Base-by-base conservation (phyloP, 106 monocot genomes). In the Dioscorea dumetorum region DNA sequence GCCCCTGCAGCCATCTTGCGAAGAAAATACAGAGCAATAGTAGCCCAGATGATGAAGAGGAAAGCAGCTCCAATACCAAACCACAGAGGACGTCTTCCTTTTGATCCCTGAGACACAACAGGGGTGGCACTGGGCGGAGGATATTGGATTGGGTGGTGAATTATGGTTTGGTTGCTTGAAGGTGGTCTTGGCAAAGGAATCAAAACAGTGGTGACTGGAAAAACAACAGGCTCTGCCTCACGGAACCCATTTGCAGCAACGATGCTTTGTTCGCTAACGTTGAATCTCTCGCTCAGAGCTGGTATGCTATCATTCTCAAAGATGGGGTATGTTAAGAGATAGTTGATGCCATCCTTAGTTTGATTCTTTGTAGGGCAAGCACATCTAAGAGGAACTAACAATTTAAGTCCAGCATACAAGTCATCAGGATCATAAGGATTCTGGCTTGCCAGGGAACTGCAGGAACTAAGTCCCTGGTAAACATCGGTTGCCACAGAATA, bases 331-430 rank as follows among this genome's bases (percentile, higher is more conserved):
- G 78, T 72, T 19, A 78, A n/a, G 33, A 78, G 35, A 56, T 67
- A 78, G 52, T 72, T 72, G 5, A 35, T 48, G 48, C 78, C 72
- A 52, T 72, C 22, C 10, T 19, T 24, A 1, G 53, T 51, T 23
- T 78, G 78, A 17, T 78, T 72, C 8, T 50, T 59, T 2, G 72
- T 72, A 6, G 72, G 72, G 24, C 78, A 78, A 28, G 78, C 78
- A 62, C 78, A 78, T 56, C 78, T 54, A 22, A 78, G 60, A 23
- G 78, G 78, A 24, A 78, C 78, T 18, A 34, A 5, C 49, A 78
- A 6, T 21, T 33, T 24, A 16, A 67, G 11, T 17, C 78, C 72
- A 18, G 8, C 18, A 2, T 3, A 17, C 19, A 78, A 48, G 7
- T 61, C 34, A 22, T 20, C 35, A 14, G 19, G 32, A 34, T 57